Base-by-base conservation (phyloP, 495 filamentous ascomycete genomes). In the Penicillium ochrochloron region DNA sequence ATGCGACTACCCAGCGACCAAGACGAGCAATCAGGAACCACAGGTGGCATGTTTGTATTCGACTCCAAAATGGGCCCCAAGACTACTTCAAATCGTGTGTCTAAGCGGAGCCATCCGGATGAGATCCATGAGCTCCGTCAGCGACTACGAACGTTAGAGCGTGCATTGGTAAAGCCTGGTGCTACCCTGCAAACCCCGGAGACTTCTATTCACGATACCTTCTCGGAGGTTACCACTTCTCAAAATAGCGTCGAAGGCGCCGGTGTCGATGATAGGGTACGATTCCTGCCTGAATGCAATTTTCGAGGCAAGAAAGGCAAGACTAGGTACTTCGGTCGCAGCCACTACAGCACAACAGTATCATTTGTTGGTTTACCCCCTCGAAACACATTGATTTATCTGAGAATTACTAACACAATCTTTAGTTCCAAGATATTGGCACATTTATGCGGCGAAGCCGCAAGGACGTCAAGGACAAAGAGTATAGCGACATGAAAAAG, bases 261-360 rank as follows among this genome's bases (percentile, higher is more conserved):
- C 34, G 57, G 75, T 57, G 70, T 81, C 59, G 68, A 75, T 41
- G 72, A 74, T 33, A 61, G 68, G 3, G 74, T 80, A 14, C 69
- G 69, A 9, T 69, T 67, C 39, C 57, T 80, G 21, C 70, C 75
- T 0, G 72, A 71, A 33, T 54, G 44, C n/a, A 73, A 69, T 61
- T 85, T 85, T 52, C 74, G 82, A 21, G 82, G 83, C 11, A 84
- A 79, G 57, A 75, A 77, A 33, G 76, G 76, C 44, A 81, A 81
- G 58, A 83, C 81, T 0, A 72, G 78, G 31, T 85, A 81, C 66
- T 80, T 79, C 55, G 84, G 84, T 23, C 76, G 82, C 10, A 83
- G 78, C 48, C 78, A 83, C 61, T 72, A 75, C 21, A 76, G 74
- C 1, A 76, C 78, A 17, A 75, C 78, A 6, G 54, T 86, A n/a